These are phyloP conservation scores for Lanmaoa pseudosensibilis DNA, from an alignment of 768 basidiomycete species.

Conservation along the genomic window DNA sequence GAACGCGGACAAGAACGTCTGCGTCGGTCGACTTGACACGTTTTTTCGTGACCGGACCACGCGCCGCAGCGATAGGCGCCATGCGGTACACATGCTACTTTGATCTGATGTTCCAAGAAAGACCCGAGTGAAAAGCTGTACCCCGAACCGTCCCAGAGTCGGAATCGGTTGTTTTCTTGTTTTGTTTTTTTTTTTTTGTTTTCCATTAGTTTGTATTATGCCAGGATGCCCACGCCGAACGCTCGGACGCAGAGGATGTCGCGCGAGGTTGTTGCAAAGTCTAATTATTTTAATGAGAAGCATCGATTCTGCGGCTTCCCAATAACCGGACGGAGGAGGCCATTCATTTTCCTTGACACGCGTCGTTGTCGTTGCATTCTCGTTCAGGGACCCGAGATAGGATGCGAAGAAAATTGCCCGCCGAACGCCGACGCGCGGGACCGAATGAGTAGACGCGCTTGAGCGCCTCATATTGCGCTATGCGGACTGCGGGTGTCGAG, in stretches of 20 bases:
- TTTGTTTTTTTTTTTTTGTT: not conserved
- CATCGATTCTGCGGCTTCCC: not conserved
- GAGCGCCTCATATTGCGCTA: no score
- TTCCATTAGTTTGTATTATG: not conserved
- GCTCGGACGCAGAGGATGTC: not conserved
- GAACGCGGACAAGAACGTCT: not conserved
- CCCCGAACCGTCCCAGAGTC: not conserved
- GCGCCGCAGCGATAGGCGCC: conserved; percentile 5
- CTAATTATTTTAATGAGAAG: conserved; percentile 8
- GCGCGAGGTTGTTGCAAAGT: not conserved
- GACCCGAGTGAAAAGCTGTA: not conserved
- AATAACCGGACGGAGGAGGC: not conserved
- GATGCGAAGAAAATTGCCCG: not conserved
- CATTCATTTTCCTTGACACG: not conserved
- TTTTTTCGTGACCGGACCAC: conserved; percentile 6
- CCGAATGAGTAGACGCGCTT: not conserved
- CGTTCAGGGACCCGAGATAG: not conserved
- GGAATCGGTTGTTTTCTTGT: not conserved
- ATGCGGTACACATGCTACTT: not conserved
- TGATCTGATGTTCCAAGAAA: not conserved
- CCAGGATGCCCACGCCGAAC: not conserved
- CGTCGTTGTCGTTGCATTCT: not conserved
- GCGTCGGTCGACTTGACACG: conserved; percentile 21
- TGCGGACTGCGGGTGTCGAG: not conserved
- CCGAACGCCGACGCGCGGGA: not conserved